A percentile compares a stretch with the other conserved stretches of the same genome.
Conservation (phyloP, 1,284 basidiomycete genomes). For the Ganoderma lucidum region DNA sequence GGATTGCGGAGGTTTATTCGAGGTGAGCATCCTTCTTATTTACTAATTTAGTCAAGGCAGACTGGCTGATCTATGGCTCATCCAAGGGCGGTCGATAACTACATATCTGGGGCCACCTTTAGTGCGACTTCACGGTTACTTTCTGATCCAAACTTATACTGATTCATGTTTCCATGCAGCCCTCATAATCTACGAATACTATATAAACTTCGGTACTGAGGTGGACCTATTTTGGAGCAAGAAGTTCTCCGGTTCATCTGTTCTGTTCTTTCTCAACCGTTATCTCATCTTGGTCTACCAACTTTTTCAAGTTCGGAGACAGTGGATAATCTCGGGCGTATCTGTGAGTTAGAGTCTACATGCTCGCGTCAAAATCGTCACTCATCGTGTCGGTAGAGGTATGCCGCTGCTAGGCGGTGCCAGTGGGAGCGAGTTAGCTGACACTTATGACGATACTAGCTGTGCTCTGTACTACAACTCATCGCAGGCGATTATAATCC, state of each 20-base stretch:
- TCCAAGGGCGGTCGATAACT: neutral
- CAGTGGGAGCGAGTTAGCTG: no score
- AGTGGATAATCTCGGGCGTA: neutral
- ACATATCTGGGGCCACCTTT: neutral
- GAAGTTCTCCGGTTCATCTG: neutral
- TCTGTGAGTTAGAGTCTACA: neutral
- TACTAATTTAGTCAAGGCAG: neutral
- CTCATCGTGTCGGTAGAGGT: neutral
- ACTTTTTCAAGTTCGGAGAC: neutral
- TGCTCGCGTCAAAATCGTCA: neutral
- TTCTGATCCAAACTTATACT: neutral
- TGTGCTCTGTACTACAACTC: slow-evolving; percentile 8
- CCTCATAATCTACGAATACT: slow-evolving; percentile 11
- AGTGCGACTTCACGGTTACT: neutral
- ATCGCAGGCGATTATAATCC: neutral
- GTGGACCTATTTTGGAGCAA: slow-evolving; percentile 12
- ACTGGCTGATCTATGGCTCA: neutral
- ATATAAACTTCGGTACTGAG: slow-evolving; percentile 10
- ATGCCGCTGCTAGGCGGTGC: neutral
- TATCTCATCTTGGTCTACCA: slow-evolving; percentile 3
- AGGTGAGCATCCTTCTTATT: neutral
- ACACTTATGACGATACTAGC: neutral
- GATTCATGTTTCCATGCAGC: neutral
- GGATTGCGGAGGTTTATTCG: neutral
- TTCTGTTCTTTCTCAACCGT: slow-evolving; percentile 11